Evolutionary conservation across 2,329 filamentous ascomycete species (phyloP).

Genomic region (Aspergillus piperis): DNA sequence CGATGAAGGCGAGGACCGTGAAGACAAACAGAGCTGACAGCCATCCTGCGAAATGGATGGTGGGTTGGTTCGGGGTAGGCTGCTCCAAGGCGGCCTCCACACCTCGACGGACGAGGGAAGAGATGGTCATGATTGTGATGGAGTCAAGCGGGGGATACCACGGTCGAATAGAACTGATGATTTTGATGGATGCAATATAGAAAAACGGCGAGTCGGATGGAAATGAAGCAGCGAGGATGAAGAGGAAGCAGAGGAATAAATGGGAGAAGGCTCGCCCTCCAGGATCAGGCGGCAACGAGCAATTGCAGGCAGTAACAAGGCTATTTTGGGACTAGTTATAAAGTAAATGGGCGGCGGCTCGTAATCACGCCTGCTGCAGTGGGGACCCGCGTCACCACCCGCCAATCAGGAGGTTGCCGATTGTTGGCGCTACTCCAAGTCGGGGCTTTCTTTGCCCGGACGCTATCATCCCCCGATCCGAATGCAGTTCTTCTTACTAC

Average conservation of each 20-base stretch:
- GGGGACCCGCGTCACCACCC: not conserved
- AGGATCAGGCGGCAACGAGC: not conserved
- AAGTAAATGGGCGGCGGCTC: not conserved
- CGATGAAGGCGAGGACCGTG: constrained; percentile 20
- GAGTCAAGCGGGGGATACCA: not conserved
- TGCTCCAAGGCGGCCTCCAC: constrained; percentile 32
- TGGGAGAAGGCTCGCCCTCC: not conserved
- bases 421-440: not conserved
- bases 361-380: constrained; percentile 7
- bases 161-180: not conserved
- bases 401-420: not conserved
- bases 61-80: constrained; percentile 21
- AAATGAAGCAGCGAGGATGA: not conserved
- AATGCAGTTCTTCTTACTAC: not conserved
- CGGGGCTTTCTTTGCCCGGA: not conserved
- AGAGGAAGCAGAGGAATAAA: not conserved
- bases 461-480: not conserved
- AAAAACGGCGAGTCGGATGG: constrained; percentile 11
- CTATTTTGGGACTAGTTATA: not conserved
- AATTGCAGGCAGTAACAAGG: constrained; percentile 11
- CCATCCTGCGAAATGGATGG: constrained; percentile 26
- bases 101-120: constrained; percentile 39
- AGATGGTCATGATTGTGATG: constrained; percentile 29
- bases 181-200: not conserved
- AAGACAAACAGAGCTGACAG: constrained; percentile 32